phyloP scores from a whole-genome alignment of 306 rosid genomes.

The Trichosanthes truncata region DNA sequence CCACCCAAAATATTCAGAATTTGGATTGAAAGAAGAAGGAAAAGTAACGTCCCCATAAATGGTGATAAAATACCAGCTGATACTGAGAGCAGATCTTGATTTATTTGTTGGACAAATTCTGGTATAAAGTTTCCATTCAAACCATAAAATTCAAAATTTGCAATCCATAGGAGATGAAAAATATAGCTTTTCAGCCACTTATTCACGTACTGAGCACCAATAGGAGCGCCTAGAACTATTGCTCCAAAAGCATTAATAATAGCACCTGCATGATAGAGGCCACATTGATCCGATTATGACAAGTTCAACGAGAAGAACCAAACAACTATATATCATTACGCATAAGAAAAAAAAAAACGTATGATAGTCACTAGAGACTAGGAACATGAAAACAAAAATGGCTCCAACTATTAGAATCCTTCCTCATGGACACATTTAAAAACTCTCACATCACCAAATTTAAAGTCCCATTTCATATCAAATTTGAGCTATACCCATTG shows the following conservation, averaged over 20 bases:
- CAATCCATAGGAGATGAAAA: conserved; percentile 5
- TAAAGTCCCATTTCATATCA: background rate
- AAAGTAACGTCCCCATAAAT: conserved; percentile 8
- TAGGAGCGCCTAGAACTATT: conserved; percentile 80
- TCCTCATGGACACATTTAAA: background rate
- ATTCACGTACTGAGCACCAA: conserved; percentile 63
- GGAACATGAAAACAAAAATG: background rate
- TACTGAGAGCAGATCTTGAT: background rate
- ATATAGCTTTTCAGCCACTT: conserved; percentile 15
- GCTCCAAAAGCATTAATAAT: conserved; percentile 64
- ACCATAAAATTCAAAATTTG: conserved; percentile 25
- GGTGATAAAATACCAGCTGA: background rate
- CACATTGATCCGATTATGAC: background rate
- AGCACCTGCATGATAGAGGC: conserved; percentile 50
- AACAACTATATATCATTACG: background rate
- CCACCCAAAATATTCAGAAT: background rate
- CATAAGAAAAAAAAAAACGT: background rate
- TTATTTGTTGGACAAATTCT: conserved; percentile 3
- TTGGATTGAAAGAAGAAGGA: background rate
- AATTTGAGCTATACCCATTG: background rate
- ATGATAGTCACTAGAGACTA: background rate
- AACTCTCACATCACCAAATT: background rate
- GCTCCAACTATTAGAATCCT: background rate
- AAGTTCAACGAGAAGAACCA: background rate
- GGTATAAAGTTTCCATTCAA: conserved; percentile 2